These are phyloP conservation scores for Ophiostoma piceae DNA, from an alignment of 2,329 filamentous ascomycete genomes.

Conservation along the genomic window DNA sequence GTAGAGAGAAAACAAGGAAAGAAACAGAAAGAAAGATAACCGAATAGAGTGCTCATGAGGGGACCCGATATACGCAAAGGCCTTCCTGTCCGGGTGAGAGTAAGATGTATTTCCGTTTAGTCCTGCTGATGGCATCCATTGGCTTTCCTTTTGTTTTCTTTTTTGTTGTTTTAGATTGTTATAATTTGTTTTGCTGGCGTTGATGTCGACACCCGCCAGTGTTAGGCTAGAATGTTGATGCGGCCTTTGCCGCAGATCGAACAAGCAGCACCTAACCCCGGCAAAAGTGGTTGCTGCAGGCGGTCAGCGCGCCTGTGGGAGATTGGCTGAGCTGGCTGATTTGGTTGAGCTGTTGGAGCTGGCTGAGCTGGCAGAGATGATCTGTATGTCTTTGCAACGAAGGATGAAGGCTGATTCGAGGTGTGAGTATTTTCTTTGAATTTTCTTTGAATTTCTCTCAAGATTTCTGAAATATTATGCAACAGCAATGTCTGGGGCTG, in stretches of 20 bases:
- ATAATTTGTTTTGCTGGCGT: neutral
- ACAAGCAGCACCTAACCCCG: neutral
- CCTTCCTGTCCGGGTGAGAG: neutral
- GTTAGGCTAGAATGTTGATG: neutral
- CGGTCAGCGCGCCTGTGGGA: neutral
- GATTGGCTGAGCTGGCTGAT: neutral
- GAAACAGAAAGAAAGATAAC: neutral
- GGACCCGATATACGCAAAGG: neutral
- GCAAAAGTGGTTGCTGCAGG: neutral
- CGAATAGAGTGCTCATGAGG: neutral
- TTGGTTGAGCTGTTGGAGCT: no score
- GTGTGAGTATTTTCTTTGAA: neutral
- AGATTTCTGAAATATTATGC: neutral
- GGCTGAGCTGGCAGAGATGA: no score
- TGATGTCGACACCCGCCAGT: neutral
- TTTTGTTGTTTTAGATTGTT: no score
- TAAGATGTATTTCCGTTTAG: neutral
- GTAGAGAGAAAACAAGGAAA: neutral
- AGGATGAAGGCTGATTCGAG: neutral
- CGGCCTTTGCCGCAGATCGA: neutral
- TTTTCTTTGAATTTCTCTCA: neutral
- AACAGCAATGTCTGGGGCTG: neutral
- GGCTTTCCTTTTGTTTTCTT: neutral
- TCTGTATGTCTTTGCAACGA: no score
- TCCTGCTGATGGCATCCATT: neutral